Evolutionary conservation across 225 moss, liverwort and hornwort species (phyloP).

Genomic region (Marchantia paleacea): DNA sequence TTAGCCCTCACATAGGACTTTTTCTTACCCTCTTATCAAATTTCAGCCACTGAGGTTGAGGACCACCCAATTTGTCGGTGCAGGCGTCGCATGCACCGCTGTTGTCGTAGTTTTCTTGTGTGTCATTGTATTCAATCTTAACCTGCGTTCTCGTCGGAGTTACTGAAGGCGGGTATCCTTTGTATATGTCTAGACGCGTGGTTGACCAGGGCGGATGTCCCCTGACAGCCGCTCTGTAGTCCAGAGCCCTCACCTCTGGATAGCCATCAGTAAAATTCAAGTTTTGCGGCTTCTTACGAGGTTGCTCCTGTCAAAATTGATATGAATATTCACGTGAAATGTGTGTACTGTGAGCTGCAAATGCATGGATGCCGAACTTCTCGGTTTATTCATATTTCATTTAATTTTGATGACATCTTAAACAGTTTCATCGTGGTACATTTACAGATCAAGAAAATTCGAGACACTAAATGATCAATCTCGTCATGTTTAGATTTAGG

Average conservation of each 20-base stretch:
- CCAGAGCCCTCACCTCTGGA: constrained; percentile 58
- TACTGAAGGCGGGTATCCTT: constrained; percentile 42
- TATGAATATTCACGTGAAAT: neutral
- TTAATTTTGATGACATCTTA: neutral
- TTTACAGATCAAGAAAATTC: neutral
- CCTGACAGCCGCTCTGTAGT: constrained; percentile 53
- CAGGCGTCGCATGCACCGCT: constrained; percentile 81
- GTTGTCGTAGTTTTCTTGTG: constrained; percentile 84
- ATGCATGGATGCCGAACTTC: neutral
- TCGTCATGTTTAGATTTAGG: too few species aligned
- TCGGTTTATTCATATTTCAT: neutral
- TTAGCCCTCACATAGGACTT: too few species aligned
- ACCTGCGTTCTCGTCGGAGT: constrained; percentile 43
- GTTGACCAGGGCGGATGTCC: constrained; percentile 32
- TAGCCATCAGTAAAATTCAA: constrained; percentile 79
- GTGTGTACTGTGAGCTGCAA: neutral
- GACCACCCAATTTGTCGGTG: constrained; percentile 60
- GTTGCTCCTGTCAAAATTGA: constrained; percentile 59
- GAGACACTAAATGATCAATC: too few species aligned
- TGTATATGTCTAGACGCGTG: constrained; percentile 42
- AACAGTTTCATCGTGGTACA: neutral
- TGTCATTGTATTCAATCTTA: constrained; percentile 51
- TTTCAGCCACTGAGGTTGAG: constrained; percentile 82
- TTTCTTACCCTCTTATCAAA: constrained; percentile 65
- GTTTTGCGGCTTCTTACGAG: constrained; percentile 68